A percentile compares a stretch with the other conserved stretches of the same genome.
These are phyloP conservation scores for Kingdonia uniflora DNA, from an alignment of 164 flowering plant species.

Conservation along the genomic window DNA sequence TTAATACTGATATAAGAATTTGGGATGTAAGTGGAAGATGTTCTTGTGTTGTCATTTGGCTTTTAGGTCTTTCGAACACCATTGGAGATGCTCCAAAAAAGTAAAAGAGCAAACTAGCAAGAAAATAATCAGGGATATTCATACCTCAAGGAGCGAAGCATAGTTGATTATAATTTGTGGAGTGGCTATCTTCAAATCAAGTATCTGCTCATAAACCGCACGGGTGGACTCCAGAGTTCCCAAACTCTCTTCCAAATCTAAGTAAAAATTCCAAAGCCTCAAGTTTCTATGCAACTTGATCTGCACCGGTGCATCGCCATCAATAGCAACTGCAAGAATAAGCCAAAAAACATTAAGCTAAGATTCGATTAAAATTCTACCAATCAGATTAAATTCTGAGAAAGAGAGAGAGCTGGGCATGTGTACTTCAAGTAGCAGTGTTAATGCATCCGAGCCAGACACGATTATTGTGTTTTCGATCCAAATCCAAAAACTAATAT, in stretches of 20 bases:
- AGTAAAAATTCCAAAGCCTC: constrained; percentile 80
- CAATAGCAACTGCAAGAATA: constrained; percentile 77
- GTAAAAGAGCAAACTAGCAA: not conserved
- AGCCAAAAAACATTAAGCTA: not conserved
- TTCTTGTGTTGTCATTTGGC: too few species aligned
- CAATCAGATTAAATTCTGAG: too few species aligned
- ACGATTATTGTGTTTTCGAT: too few species aligned
- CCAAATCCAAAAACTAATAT: too few species aligned
- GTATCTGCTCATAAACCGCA: constrained; percentile 75
- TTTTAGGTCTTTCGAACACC: too few species aligned
- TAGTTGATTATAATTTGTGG: constrained; percentile 94
- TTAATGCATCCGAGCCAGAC: too few species aligned
- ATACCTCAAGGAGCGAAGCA: constrained; percentile 82
- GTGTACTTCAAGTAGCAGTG: too few species aligned
- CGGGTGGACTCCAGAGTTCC: constrained; percentile 83
- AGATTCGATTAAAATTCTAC: not conserved
- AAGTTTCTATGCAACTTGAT: constrained; percentile 82
- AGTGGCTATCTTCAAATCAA: constrained; percentile 87
- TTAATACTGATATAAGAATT: too few species aligned
- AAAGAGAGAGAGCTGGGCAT: too few species aligned
- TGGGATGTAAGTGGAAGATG: too few species aligned
- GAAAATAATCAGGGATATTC: constrained; percentile 1
- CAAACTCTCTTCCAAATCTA: constrained; percentile 84
- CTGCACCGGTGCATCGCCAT: constrained; percentile 91
- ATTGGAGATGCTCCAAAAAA: not conserved